phyloP scores from a whole-genome alignment of 2,329 filamentous ascomycete species.

The Graphilbum ipis-grandicollis region DNA sequence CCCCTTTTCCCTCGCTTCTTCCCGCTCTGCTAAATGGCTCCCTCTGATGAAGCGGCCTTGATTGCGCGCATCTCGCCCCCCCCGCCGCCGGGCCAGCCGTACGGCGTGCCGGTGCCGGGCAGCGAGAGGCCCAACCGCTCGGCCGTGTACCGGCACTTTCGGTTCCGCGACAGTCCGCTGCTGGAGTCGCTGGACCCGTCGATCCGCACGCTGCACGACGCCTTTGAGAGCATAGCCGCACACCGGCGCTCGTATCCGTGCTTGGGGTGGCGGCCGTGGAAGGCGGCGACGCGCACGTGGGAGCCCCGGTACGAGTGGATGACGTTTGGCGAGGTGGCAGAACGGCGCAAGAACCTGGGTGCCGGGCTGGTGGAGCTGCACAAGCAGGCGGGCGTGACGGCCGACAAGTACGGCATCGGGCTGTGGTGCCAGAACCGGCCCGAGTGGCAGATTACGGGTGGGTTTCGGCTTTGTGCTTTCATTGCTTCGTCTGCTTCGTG shows the following conservation, averaged over 20 bases:
- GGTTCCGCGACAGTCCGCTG: constrained; percentile 52
- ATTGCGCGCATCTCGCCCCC: constrained; percentile 37
- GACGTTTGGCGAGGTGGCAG: constrained; percentile 62
- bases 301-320: constrained; percentile 66
- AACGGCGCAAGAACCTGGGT: constrained; percentile 68
- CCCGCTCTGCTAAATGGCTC: constrained; percentile 15
- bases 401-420: constrained; percentile 55
- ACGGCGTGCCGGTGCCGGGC: constrained; percentile 61
- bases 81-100: constrained; percentile 60
- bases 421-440: constrained; percentile 78
- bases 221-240: constrained; percentile 54
- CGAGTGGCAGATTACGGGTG: constrained; percentile 76
- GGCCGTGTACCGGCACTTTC: constrained; percentile 70
- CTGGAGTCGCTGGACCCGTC: constrained; percentile 56
- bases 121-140: constrained; percentile 56
- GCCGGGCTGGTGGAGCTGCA: constrained; percentile 74
- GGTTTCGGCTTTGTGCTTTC: no score
- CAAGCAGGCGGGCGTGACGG: constrained; percentile 48
- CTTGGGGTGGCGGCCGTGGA: constrained; percentile 67
- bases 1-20: background rate
- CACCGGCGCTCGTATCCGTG: constrained; percentile 51
- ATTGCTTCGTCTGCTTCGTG: no score
- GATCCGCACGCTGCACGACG: constrained; percentile 57
- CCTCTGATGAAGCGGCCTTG: constrained; percentile 19
- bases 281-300: constrained; percentile 54